A percentile compares a stretch with the other conserved stretches of the same genome.
Evolutionary conservation across 2,329 filamentous ascomycete species (phyloP).

Genomic region (Talaromyces sp.): DNA sequence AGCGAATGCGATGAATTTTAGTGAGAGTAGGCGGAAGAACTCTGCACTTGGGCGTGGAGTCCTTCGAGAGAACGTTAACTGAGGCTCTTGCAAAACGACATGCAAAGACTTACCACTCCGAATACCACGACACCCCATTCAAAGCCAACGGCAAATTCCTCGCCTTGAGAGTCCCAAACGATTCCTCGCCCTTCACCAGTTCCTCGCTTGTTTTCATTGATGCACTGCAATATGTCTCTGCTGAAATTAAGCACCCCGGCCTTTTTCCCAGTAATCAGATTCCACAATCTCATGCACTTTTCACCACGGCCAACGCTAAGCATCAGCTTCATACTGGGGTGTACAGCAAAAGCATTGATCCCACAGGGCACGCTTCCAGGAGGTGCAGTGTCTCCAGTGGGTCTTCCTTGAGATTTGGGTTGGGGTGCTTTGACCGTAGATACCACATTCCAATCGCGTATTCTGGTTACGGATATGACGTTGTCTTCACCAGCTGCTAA

Average conservation of each 20-base stretch:
- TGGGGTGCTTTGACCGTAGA: conserved; percentile 84
- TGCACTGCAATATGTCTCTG: conserved; percentile 62
- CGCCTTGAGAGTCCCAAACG: conserved; percentile 68
- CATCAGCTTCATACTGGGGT: conserved; percentile 96
- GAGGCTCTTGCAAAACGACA: not conserved
- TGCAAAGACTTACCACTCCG: conserved; percentile 54
- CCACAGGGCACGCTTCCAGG: conserved; percentile 76
- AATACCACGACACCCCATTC: conserved; percentile 81
- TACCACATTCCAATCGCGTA: conserved; percentile 82
- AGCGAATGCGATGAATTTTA: conserved; percentile 78
- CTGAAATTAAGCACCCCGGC: conserved; percentile 86
- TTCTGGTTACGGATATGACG: conserved; percentile 79
- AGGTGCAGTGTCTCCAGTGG: conserved; percentile 83
- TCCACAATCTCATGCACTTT: conserved; percentile 89
- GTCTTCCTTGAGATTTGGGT: conserved; percentile 71
- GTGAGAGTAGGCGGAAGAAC: conserved; percentile 62
- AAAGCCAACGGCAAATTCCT: conserved; percentile 85
- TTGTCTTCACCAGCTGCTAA: conserved; percentile 87
- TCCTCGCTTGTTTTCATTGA: conserved; percentile 69
- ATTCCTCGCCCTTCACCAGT: conserved; percentile 79
- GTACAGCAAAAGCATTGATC: conserved; percentile 90
- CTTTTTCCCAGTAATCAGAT: conserved; percentile 92
- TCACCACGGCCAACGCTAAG: conserved; percentile 87
- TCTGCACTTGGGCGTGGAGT: conserved; percentile 73
- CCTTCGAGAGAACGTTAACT: conserved; percentile 31